Evolutionary conservation across 176 grass and related monocot species (phyloP), one percentile per base, ranked within the genome.

Genomic region (Phoenix roebelenii): DNA sequence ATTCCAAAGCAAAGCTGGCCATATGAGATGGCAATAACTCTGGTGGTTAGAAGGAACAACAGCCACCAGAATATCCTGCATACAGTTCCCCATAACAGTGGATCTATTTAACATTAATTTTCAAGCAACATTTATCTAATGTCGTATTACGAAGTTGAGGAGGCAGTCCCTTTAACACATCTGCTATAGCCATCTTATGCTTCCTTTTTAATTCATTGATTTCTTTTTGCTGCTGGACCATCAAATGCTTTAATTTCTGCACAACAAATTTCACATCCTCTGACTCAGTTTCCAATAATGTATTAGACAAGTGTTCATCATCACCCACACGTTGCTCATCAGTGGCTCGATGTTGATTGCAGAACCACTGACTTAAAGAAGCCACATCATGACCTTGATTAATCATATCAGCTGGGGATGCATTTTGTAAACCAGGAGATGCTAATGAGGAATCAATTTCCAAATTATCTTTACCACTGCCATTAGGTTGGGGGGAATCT

Each of bases 171-270:
- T 75, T 81, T 17, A 85, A 53, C 7, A 78, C 57, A 15, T 68
- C 54, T 17, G 74, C 58, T 69, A 89, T 69, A 4, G 61, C 77
- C 28, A 49, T 30, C 7, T 78, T 39, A 1, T 85, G 81, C 62
- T 89, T 85, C 59, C 51, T 76, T 69, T 59, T 54, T 18, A 89
- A 3, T 3, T 5, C 50, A 58, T 19, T 67, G 15, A 85, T 66
- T 53, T 89, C 86, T 25, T 73, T 65, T 50, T 79, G 55, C 54
- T 89, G 86, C 26, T 82, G 25, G 2, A 25, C 39, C 16, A 89
- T 32, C 35, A 89, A 62, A 25, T 58, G 7, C 44, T 69, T 44
- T 61, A 85, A 52, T 53, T 57, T 85, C 67, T 69, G 29, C 0
- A 6, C 35, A 20, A 65, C n/a, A 16, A 66, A 72, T 17, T 6